phyloP scores from a whole-genome alignment of 176 grass and related monocot genomes.

The Typha latifolia region DNA sequence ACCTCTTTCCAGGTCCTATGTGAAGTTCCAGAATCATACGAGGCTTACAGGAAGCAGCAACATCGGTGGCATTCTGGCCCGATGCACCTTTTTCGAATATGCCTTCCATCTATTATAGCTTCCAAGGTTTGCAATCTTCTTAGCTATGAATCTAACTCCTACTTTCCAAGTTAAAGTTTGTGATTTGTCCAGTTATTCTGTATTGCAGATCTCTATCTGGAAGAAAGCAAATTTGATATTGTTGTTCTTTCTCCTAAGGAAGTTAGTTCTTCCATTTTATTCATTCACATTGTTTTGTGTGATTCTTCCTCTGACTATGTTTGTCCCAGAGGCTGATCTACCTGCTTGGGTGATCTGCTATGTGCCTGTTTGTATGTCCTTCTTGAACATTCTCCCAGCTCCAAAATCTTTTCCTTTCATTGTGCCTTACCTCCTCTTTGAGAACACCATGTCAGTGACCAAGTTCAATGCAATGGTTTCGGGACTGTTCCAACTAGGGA shows the following conservation, averaged over 20 bases:
- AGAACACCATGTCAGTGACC: constrained; percentile 84
- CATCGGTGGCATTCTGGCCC: constrained; percentile 81
- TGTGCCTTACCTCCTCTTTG: constrained; percentile 74
- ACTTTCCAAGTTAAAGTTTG: constrained; percentile 7
- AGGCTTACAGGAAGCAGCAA: constrained; percentile 74
- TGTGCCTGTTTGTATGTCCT: constrained; percentile 61
- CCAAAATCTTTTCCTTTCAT: constrained; percentile 77
- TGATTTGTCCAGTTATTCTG: constrained; percentile 9
- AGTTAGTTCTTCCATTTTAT: constrained; percentile 76
- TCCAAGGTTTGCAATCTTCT: constrained; percentile 39
- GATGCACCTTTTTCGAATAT: constrained; percentile 73
- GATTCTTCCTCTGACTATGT: constrained; percentile 72
- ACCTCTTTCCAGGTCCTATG: constrained; percentile 44
- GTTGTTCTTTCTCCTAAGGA: constrained; percentile 77
- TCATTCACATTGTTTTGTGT: constrained; percentile 86
- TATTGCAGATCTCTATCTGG: constrained; percentile 53
- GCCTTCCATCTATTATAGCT: constrained; percentile 46
- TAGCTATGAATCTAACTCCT: neutral
- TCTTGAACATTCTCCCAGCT: constrained; percentile 63
- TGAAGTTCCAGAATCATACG: constrained; percentile 76
- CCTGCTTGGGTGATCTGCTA: constrained; percentile 80
- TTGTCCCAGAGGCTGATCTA: constrained; percentile 67
- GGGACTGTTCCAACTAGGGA: constrained; percentile 65
- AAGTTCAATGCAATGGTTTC: constrained; percentile 89
- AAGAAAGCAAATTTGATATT: constrained; percentile 84